Conservation (phyloP, 768 basidiomycete species). For the Bullera alba region DNA sequence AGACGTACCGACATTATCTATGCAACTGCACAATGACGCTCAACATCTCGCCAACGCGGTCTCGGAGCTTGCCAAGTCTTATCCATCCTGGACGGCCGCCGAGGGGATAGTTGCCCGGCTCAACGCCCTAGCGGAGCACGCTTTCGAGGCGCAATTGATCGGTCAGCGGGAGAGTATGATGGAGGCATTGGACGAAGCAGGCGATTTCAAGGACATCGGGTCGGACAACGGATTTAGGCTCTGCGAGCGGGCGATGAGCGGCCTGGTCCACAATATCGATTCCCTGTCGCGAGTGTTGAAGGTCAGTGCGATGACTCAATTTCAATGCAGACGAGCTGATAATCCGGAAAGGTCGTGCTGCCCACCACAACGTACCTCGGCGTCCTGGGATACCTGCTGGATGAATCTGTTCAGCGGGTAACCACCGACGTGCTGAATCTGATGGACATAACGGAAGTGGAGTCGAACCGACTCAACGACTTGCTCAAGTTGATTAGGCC, state of each 20-base stretch:
- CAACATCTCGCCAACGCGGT: conserved; percentile 56
- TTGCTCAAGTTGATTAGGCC: conserved; percentile 71
- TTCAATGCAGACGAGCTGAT: background rate
- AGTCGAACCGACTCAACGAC: conserved; percentile 75
- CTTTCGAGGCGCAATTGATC: conserved; percentile 66
- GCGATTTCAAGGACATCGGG: conserved; percentile 3
- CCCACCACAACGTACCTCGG: conserved; percentile 64
- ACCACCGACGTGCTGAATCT: conserved; percentile 67
- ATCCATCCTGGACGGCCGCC: conserved; percentile 37
- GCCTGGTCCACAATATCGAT: conserved; percentile 60
- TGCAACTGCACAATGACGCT: conserved; percentile 79
- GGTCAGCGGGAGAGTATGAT: conserved; percentile 41
- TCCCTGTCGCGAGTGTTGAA: conserved; percentile 59
- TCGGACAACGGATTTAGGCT: conserved; percentile 53
- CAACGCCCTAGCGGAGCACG: conserved; percentile 58
- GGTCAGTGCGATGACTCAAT: conserved; percentile 50
- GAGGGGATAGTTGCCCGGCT: conserved; percentile 53
- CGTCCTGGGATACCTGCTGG: conserved; percentile 63
- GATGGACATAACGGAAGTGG: conserved; percentile 77
- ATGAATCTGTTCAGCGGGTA: conserved; percentile 61
- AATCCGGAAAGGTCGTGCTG: conserved; percentile 54
- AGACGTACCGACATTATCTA: conserved; percentile 53
- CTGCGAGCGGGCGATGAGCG: conserved; percentile 51
- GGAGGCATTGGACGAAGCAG: background rate
- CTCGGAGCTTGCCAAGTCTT: conserved; percentile 25